These are phyloP conservation scores for Zanthoxylum bungeanum DNA, from an alignment of 345 rosid species.

Conservation along the genomic window DNA sequence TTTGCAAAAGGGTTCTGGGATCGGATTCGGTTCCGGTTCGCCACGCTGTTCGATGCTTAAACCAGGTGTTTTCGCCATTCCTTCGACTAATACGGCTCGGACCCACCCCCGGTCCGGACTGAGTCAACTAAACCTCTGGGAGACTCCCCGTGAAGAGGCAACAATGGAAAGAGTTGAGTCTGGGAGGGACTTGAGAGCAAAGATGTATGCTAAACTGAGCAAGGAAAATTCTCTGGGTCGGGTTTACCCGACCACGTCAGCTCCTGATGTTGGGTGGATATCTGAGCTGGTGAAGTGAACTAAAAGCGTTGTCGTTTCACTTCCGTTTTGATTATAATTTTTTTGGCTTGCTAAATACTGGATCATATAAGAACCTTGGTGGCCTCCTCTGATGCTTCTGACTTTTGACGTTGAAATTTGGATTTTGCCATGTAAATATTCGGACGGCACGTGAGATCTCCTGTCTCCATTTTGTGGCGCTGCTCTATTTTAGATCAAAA, in stretches of 20 bases:
- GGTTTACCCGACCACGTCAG: slow-evolving; percentile 21
- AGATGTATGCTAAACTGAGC: slow-evolving; percentile 47
- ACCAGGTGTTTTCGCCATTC: slow-evolving; percentile 28
- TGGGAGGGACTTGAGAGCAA: slow-evolving; percentile 54
- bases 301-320: not conserved
- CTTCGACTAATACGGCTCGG: slow-evolving; percentile 29
- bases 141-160: slow-evolving; percentile 30
- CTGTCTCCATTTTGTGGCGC: slow-evolving; percentile 33
- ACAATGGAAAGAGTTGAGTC: slow-evolving; percentile 70
- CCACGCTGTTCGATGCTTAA: slow-evolving; percentile 34
- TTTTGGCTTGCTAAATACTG: slow-evolving; percentile 2
- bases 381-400: slow-evolving; percentile 23
- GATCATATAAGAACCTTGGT: slow-evolving; percentile 8
- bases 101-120: slow-evolving; percentile 16
- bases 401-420: slow-evolving; percentile 22
- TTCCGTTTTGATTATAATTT: slow-evolving; percentile 3
- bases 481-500: not conserved
- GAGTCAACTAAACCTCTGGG: slow-evolving; percentile 36
- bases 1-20: slow-evolving; percentile 31
- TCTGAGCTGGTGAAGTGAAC: slow-evolving; percentile 42
- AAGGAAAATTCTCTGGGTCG: slow-evolving; percentile 46
- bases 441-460: slow-evolving; percentile 20
- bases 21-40: too few relatives aligned
- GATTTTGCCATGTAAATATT: slow-evolving; percentile 26
- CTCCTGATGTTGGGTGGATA: slow-evolving; percentile 45